These are phyloP conservation scores for Trichocladium antarcticum DNA, from an alignment of 495 filamentous ascomycete genomes.

Conservation along the genomic window DNA sequence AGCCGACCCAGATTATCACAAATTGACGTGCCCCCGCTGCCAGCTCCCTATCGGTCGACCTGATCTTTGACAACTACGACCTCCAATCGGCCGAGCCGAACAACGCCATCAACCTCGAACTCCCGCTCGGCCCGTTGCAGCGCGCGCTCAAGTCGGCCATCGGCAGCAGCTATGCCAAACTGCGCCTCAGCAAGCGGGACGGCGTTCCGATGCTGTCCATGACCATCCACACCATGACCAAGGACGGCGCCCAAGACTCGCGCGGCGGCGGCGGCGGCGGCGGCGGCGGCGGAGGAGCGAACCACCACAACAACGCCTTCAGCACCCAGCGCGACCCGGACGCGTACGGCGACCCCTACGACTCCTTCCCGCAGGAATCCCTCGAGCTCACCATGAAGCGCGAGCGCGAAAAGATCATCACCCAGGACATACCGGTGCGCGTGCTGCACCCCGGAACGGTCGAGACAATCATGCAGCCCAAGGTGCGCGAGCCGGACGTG, in stretches of 20 bases:
- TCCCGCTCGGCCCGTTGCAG: conserved; percentile 68
- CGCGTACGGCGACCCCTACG: conserved; percentile 30
- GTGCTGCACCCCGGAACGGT: conserved; percentile 72
- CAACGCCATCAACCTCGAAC: conserved; percentile 90
- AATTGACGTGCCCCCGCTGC: not conserved
- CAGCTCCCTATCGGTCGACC: conserved; percentile 52
- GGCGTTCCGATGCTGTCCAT: conserved; percentile 71
- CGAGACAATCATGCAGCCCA: conserved; percentile 78
- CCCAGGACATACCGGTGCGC: conserved; percentile 91
- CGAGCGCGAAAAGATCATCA: conserved; percentile 76
- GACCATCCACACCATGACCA: conserved; percentile 61
- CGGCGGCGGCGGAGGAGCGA: not conserved
- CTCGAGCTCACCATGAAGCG: conserved; percentile 40
- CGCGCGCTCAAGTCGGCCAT: conserved; percentile 79
- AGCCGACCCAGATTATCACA: not conserved
- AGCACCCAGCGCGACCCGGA: conserved; percentile 18
- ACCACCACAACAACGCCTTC: not conserved
- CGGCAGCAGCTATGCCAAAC: conserved; percentile 60
- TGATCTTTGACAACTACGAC: conserved; percentile 80
- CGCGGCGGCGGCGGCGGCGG: conserved; percentile 17
- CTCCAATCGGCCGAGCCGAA: conserved; percentile 68
- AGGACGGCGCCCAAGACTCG: conserved; percentile 23
- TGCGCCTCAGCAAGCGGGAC: conserved; percentile 88
- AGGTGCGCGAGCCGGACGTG: conserved; percentile 82
- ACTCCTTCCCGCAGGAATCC: conserved; percentile 37